Evolutionary conservation across 2,329 filamentous ascomycete genomes (phyloP), one percentile per base, ranked within the genome.

Genomic region (Colletotrichum navitas): DNA sequence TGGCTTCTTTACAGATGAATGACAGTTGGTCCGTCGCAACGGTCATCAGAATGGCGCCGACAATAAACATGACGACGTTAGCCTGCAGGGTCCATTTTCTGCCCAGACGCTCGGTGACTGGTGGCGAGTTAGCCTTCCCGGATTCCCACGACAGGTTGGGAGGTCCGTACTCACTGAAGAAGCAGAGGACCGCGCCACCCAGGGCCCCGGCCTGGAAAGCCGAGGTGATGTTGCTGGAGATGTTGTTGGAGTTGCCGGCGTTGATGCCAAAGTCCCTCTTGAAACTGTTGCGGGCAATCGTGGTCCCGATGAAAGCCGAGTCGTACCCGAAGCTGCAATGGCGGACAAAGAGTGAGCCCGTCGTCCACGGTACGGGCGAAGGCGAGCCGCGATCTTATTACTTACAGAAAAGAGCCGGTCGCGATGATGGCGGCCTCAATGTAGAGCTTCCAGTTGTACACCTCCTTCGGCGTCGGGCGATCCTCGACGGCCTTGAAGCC

Each of bases 391-490:
- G 5, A 4, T 52, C 49, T 36, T 32, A 70, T 36, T 32, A 70
- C 80, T 73, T 74, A 82, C 78, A 84, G 79, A 24, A 84, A 65
- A 1, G 82, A 83, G 21, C 86, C 85, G 11, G 83, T 84, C 5
- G 85, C 83, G 55, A 87, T 86, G 51, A 87, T 79, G 14, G 82
- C 75, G 0, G 85, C 82, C 61, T 85, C 82, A 10, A 78, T 79
- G 74, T 88, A 88, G n/a, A 88, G 77, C 5, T 83, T 80, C 83
- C 83, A 85, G 74, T 87, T 87, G 78, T 87, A 87, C 74, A 88
- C 86, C 77, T 87, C 85, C 71, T 83, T 81, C 26, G 87, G 87
- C 73, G 86, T 89, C 43, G 86, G 86, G 74, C 87, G 81, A 76
- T 88, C 87, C 76, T 88, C 87, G 49, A 85, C 83, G 41, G 85